phyloP scores from a whole-genome alignment of 345 rosid species.

The Brassica rapa region DNA sequence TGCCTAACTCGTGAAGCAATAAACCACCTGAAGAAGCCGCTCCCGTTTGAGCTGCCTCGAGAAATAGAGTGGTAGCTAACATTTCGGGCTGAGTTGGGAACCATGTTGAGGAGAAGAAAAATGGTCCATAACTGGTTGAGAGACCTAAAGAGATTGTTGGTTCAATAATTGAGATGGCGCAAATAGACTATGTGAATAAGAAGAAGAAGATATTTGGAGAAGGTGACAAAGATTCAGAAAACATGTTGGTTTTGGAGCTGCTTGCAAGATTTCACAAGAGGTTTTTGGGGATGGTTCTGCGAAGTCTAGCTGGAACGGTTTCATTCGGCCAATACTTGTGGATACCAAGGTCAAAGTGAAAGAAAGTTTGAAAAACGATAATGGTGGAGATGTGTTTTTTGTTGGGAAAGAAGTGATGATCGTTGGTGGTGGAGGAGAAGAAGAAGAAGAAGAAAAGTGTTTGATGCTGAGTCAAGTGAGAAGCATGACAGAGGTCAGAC shows the following conservation, averaged over 20 bases:
- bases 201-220: conserved; percentile 43
- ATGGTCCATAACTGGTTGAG: conserved; percentile 52
- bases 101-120: conserved; percentile 35
- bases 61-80: conserved; percentile 95
- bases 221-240: conserved; percentile 42
- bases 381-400: too few relatives aligned
- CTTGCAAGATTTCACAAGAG: conserved; percentile 45
- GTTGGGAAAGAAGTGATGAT: too few relatives aligned
- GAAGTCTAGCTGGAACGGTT: too few relatives aligned
- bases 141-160: conserved; percentile 74
- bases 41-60: conserved; percentile 91
- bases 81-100: conserved; percentile 52
- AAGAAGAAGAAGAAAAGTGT: too few relatives aligned
- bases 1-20: conserved; percentile 74
- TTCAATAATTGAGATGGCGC: conserved; percentile 46
- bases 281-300: conserved; percentile 38
- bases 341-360: too few relatives aligned
- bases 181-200: conserved; percentile 33
- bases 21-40: conserved; percentile 62
- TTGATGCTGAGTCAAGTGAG: too few relatives aligned
- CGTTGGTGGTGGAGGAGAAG: too few relatives aligned
- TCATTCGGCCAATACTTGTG: too few relatives aligned
- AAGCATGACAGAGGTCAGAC: too few relatives aligned
- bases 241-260: conserved; percentile 39
- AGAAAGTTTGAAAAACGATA: too few relatives aligned